Percentiles rank a stretch among this genome's conserved stretches.
phyloP scores from a whole-genome alignment of 2,329 filamentous ascomycete genomes.

The Geosmithia morbida region DNA sequence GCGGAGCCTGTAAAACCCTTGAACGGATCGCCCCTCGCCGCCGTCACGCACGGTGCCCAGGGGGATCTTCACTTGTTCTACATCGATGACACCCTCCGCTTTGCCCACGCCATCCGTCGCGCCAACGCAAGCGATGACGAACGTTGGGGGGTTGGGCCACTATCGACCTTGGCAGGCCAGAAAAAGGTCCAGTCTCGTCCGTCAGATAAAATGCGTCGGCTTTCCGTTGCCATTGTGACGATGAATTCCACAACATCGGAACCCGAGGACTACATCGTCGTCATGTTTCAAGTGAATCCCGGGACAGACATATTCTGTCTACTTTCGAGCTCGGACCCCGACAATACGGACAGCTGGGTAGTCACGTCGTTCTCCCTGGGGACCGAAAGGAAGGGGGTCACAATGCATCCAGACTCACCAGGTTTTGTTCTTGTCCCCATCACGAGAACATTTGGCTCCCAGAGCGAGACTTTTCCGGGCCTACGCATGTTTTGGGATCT shows the following conservation, averaged over 20 bases:
- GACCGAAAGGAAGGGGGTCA: not conserved
- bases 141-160: not conserved
- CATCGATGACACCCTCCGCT: not conserved
- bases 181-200: not conserved
- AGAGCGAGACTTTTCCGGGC: not conserved
- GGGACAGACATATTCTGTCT: not conserved
- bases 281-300: not conserved
- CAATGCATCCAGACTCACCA: not conserved
- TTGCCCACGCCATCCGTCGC: conserved; percentile 1
- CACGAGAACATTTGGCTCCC: not conserved
- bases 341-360: not conserved
- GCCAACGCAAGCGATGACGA: not conserved
- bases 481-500: conserved; percentile 1
- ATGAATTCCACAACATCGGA: not conserved
- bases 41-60: not conserved
- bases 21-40: not conserved
- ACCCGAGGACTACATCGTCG: not conserved
- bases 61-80: conserved; percentile 1
- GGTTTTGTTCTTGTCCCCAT: not conserved
- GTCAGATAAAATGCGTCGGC: not conserved
- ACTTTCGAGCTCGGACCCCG: not conserved
- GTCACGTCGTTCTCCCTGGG: not conserved
- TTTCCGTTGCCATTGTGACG: not conserved
- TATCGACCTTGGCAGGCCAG: not conserved
- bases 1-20: not conserved